phyloP scores from a whole-genome alignment of 495 filamentous ascomycete genomes.

The Astrocystis sublimbata region DNA sequence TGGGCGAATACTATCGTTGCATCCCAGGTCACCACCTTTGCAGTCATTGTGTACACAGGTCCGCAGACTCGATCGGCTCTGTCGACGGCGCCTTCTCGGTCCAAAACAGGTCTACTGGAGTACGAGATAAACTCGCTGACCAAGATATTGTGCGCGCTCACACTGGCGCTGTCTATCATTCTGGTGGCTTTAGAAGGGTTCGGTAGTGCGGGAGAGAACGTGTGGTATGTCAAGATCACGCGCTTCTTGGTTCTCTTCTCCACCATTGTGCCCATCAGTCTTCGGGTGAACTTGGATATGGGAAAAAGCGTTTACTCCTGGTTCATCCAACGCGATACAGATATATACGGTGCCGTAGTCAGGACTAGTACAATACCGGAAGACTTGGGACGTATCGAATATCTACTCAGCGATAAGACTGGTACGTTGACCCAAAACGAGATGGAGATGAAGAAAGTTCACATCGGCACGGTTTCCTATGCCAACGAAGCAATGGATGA shows the following conservation, averaged over 20 bases:
- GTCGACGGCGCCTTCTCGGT: constrained; percentile 86
- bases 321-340: constrained; percentile 90
- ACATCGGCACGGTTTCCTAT: constrained; percentile 96
- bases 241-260: constrained; percentile 97
- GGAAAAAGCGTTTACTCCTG: constrained; percentile 94
- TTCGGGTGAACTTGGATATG: constrained; percentile 95
- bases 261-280: constrained; percentile 95
- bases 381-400: constrained; percentile 93
- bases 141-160: constrained; percentile 91
- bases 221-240: constrained; percentile 95
- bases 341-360: constrained; percentile 88
- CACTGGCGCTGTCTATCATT: constrained; percentile 79
- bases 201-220: constrained; percentile 58
- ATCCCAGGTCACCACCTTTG: constrained; percentile 81
- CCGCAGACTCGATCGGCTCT: constrained; percentile 92
- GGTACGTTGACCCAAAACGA: constrained; percentile 97
- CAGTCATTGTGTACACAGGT: constrained; percentile 91
- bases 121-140: constrained; percentile 98
- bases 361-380: constrained; percentile 97
- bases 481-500: constrained; percentile 99
- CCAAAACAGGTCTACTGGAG: constrained; percentile 90
- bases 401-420: constrained; percentile 95
- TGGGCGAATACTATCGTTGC: constrained; percentile 99
- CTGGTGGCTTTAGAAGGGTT: constrained; percentile 89
- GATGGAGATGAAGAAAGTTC: constrained; percentile 98